A percentile compares a stretch with the other conserved stretches of the same genome.
Evolutionary conservation across 2,329 filamentous ascomycete genomes (phyloP).

Genomic region (Exophiala spinifera): DNA sequence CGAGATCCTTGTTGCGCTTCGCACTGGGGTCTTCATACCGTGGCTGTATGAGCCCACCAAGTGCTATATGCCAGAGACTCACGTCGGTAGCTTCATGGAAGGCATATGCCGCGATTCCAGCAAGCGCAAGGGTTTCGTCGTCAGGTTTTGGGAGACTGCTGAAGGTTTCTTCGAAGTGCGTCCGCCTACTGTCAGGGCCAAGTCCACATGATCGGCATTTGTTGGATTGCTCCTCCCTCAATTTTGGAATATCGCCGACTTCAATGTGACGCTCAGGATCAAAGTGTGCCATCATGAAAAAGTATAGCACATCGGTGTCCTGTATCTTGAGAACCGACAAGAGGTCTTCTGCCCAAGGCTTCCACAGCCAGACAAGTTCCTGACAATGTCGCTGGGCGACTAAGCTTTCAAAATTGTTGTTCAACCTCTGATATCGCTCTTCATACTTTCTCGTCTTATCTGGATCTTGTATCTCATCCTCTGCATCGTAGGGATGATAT

Average conservation of each 20-base stretch:
- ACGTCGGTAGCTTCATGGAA: slow-evolving; percentile 19
- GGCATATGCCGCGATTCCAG: slow-evolving; percentile 15
- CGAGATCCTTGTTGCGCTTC: not conserved
- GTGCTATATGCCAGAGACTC: slow-evolving; percentile 28
- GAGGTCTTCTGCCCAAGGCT: slow-evolving; percentile 15
- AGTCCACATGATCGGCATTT: slow-evolving; percentile 17
- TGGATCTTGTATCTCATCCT: slow-evolving; percentile 23
- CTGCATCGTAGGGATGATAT: slow-evolving; percentile 25
- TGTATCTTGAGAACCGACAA: slow-evolving; percentile 7
- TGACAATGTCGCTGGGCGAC: slow-evolving; percentile 19
- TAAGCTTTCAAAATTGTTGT: slow-evolving; percentile 17
- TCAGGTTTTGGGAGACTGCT: slow-evolving; percentile 11
- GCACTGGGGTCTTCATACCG: slow-evolving; percentile 5
- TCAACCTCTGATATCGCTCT: slow-evolving; percentile 17
- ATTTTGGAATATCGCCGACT: not conserved
- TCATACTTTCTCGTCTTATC: slow-evolving; percentile 19
- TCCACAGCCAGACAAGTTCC: slow-evolving; percentile 24
- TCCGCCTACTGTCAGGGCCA: slow-evolving; percentile 6
- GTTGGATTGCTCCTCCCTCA: slow-evolving; percentile 7
- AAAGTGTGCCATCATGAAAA: slow-evolving; percentile 7
- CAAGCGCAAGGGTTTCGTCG: slow-evolving; percentile 17
- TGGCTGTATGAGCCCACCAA: slow-evolving; percentile 12
- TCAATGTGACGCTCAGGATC: not conserved
- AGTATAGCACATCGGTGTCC: slow-evolving; percentile 16
- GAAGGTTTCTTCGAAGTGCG: slow-evolving; percentile 7